phyloP scores from a whole-genome alignment of 352 stramenopile species.

The Globisporangium heterothallicum region DNA sequence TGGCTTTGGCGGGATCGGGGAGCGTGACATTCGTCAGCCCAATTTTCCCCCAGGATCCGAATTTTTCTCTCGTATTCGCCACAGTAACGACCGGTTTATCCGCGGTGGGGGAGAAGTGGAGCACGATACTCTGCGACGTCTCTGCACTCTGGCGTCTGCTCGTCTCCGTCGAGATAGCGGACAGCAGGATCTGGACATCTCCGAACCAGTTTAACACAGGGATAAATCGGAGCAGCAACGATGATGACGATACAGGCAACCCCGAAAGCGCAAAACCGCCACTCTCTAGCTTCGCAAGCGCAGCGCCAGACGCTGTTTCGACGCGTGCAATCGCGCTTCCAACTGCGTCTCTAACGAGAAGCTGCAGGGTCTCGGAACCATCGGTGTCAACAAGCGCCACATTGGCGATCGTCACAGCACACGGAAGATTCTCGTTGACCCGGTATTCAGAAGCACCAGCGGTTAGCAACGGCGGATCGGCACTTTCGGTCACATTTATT shows the following conservation, averaged over 20 bases:
- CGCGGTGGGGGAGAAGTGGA: constrained; percentile 35
- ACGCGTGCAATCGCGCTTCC: constrained; percentile 18
- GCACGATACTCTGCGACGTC: constrained; percentile 11
- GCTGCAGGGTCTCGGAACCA: constrained; percentile 31
- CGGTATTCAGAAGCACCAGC: constrained; percentile 14
- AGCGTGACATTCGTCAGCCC: constrained; percentile 31
- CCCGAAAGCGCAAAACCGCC: constrained; percentile 23
- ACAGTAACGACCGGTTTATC: constrained; percentile 30
- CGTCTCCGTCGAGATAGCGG: constrained; percentile 29
- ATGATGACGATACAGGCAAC: constrained; percentile 10
- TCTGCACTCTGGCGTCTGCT: constrained; percentile 16
- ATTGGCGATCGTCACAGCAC: constrained; percentile 22
- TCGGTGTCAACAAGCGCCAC: constrained; percentile 32
- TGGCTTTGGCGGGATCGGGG: constrained; percentile 25
- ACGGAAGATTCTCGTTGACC: constrained; percentile 29
- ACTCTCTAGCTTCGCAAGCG: constrained; percentile 17
- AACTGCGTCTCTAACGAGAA: constrained; percentile 25
- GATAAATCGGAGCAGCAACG: constrained; percentile 24
- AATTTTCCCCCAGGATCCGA: constrained; percentile 25
- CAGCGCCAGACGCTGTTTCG: constrained; percentile 15
- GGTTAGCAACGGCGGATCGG: constrained; percentile 28
- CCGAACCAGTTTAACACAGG: constrained; percentile 30
- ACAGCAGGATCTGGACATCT: constrained; percentile 21
- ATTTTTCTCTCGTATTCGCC: constrained; percentile 28
- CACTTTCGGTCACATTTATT: constrained; percentile 23